A percentile compares a stretch with the other conserved stretches of the same genome.
Evolutionary conservation across 805 yeast species (phyloP).

Genomic region (Saccharomyces kudriavzevii): DNA sequence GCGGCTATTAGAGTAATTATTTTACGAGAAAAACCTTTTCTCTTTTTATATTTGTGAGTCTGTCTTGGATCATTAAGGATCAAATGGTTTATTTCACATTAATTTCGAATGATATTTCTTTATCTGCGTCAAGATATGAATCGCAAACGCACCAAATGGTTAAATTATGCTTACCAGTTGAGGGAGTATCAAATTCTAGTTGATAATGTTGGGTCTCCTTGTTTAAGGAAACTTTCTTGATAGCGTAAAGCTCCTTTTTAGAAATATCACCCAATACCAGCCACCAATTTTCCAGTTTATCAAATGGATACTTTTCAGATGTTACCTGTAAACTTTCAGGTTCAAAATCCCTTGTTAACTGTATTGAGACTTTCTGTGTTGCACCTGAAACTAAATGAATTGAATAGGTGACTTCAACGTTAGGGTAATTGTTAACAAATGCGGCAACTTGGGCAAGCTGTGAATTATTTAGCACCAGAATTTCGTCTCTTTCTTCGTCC

Average conservation of each 20-base stretch:
- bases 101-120: conserved; percentile 55
- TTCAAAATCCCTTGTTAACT: conserved; percentile 67
- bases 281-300: conserved; percentile 71
- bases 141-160: conserved; percentile 85
- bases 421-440: conserved; percentile 86
- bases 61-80: not conserved
- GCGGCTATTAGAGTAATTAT: no score
- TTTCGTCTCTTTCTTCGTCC: conserved; percentile 59
- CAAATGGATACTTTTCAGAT: conserved; percentile 50
- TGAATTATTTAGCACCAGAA: conserved; percentile 47
- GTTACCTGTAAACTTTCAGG: conserved; percentile 56
- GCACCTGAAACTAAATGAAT: conserved; percentile 39
- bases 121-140: conserved; percentile 87
- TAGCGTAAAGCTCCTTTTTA: conserved; percentile 57
- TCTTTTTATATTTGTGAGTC: not conserved
- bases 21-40: not conserved
- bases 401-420: conserved; percentile 59
- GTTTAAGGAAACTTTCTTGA: conserved; percentile 52
- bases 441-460: conserved; percentile 63
- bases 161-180: conserved; percentile 52
- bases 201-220: conserved; percentile 45
- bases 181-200: conserved; percentile 50
- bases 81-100: conserved; percentile 29
- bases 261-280: conserved; percentile 65
- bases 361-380: conserved; percentile 40